phyloP scores from a whole-genome alignment of 2,329 filamentous ascomycete species.

The Penicillium sp. region DNA sequence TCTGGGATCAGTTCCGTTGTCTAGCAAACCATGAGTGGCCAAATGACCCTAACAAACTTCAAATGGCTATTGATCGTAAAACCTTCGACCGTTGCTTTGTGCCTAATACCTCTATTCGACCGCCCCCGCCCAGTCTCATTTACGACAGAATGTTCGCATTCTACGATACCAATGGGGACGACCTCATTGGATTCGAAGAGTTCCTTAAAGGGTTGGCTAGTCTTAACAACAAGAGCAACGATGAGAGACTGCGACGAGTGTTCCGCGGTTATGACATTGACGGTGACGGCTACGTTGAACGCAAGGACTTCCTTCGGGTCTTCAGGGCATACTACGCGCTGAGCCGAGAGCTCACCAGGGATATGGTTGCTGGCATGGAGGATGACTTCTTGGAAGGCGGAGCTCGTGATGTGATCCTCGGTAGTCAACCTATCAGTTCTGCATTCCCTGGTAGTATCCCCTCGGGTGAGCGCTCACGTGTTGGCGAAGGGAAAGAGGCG shows the following conservation, averaged over 20 bases:
- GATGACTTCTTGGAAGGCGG: constrained; percentile 76
- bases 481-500: constrained; percentile 67
- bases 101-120: constrained; percentile 75
- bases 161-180: constrained; percentile 88
- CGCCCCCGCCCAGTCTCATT: constrained; percentile 81
- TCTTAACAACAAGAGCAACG: constrained; percentile 57
- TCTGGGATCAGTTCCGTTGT: constrained; percentile 97
- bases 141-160: constrained; percentile 97
- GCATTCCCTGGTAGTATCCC: constrained; percentile 72
- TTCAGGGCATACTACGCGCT: constrained; percentile 91
- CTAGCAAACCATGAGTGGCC: constrained; percentile 84
- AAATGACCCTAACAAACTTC: constrained; percentile 74
- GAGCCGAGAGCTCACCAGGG: constrained; percentile 84
- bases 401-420: constrained; percentile 72
- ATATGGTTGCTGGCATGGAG: constrained; percentile 76
- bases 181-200: constrained; percentile 87
- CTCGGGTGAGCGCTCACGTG: constrained; percentile 60
- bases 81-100: constrained; percentile 92
- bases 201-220: constrained; percentile 80
- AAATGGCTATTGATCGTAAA: constrained; percentile 83
- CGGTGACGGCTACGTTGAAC: constrained; percentile 78
- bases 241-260: constrained; percentile 70
- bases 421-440: constrained; percentile 76
- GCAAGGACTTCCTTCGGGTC: constrained; percentile 85
- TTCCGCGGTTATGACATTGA: constrained; percentile 93